Evolutionary conservation across 805 yeast genomes (phyloP), one percentile per base, ranked within the genome.

Genomic region (Ogataea polymorpha): DNA sequence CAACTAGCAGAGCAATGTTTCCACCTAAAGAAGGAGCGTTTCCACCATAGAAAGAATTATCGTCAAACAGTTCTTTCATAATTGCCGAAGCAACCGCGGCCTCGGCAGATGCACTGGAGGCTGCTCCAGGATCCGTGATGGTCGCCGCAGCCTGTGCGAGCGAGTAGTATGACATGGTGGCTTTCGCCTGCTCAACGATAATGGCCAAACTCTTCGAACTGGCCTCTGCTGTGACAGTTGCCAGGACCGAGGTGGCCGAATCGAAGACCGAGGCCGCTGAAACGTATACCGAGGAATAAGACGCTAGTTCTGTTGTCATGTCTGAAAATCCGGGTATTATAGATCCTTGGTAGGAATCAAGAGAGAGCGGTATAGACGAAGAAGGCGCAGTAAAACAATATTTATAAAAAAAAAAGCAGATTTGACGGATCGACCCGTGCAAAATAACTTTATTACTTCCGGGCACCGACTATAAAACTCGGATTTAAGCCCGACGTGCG

Each of bases 1-100:
- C 61, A 4, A 71, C 72, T 5, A 79, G 59, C 52, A 82, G 75
- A 0, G 80, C 74, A 10, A 69, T 40, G 55, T 86, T 86, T n/a
- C 82, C 87, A 3, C 74, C 75, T 4, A 66, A 49, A 33, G 70
- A 67, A 3, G 90, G 88, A 16, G 53, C 51, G 55, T 64, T 62
- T 28, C 73, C 78, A 41, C 58, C 56, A 53, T 66, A 74, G 32
- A 37, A 50, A 0, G 53, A 49, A 29, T 43, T 39, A 9, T 46
- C 39, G 9, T 50, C 43, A 25, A 42, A 53, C 10, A 54, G 25
- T 16, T 48, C 9, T 5, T 44, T n/a, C 49, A 51, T 43, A 4
- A 44, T 39, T 5, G 50, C 41, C 6, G 58, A 50, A 3, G 63
- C 63, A n/a, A 37, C 34, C 1, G 46, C 55, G 12, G 57, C 58